phyloP scores from a whole-genome alignment of 441 rosid species.

The Adansonia madagascariensis region DNA sequence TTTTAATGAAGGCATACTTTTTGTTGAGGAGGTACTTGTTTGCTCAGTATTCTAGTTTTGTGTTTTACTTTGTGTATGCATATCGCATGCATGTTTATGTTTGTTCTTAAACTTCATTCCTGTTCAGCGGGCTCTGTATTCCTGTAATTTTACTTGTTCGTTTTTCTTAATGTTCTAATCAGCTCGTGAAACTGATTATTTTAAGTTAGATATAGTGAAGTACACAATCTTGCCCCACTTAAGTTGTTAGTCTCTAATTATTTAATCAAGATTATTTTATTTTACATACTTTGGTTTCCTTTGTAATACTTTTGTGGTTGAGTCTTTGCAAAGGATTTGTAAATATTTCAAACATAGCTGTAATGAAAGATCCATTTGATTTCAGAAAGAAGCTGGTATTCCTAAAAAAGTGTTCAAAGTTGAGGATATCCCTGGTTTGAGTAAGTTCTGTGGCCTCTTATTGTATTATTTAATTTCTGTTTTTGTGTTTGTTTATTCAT shows the following conservation, averaged over 20 bases:
- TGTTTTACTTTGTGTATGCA: background rate
- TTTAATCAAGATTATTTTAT: slow-evolving; percentile 12
- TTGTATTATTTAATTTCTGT: slow-evolving; percentile 2
- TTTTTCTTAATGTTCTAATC: slow-evolving; percentile 12
- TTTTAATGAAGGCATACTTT: background rate
- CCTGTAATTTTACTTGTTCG: background rate
- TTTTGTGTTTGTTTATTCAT: slow-evolving; percentile 5
- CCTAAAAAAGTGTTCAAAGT: slow-evolving; percentile 74
- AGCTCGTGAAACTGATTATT: background rate
- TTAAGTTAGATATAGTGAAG: slow-evolving; percentile 7
- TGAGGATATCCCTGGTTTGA: slow-evolving; percentile 91
- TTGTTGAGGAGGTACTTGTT: slow-evolving; percentile 13
- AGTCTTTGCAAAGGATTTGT: slow-evolving; percentile 19
- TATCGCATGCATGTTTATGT: background rate
- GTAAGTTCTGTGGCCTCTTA: slow-evolving; percentile 56
- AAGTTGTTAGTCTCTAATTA: background rate
- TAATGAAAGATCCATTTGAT: slow-evolving; percentile 35
- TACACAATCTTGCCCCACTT: slow-evolving; percentile 8
- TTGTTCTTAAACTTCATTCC: background rate
- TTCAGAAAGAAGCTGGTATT: slow-evolving; percentile 86
- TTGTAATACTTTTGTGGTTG: slow-evolving; percentile 12
- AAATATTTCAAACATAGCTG: slow-evolving; percentile 24
- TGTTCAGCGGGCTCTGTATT: background rate
- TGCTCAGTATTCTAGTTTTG: background rate
- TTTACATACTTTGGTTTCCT: background rate